Evolutionary conservation across 2,329 filamentous ascomycete species (phyloP).

Genomic region (Aspergillus uvarum): DNA sequence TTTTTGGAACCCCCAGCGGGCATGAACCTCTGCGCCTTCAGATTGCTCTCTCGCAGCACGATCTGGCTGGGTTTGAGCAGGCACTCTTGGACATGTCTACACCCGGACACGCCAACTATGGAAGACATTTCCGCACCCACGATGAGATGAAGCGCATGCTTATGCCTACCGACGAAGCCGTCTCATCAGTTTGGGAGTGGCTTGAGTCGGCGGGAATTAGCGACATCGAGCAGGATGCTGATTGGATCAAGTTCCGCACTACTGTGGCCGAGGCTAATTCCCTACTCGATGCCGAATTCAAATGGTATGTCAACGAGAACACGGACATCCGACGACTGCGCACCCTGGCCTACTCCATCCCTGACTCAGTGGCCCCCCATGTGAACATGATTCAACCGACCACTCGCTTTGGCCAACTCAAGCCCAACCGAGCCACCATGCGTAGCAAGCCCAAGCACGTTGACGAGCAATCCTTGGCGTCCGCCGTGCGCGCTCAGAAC

Average conservation of each 20-base stretch:
- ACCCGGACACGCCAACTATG: slow-evolving; percentile 49
- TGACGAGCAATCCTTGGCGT: slow-evolving; percentile 22
- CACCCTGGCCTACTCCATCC: slow-evolving; percentile 44
- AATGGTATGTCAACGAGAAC: slow-evolving; percentile 36
- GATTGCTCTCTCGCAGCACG: slow-evolving; percentile 38
- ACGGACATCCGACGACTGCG: slow-evolving; percentile 35
- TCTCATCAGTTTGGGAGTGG: slow-evolving; percentile 48
- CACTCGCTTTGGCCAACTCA: slow-evolving; percentile 42
- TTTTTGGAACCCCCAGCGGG: slow-evolving; percentile 26
- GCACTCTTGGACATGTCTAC: slow-evolving; percentile 52
- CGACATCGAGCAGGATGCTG: slow-evolving; percentile 38
- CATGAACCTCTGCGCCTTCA: slow-evolving; percentile 33
- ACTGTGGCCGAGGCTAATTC: slow-evolving; percentile 38
- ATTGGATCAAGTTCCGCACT: slow-evolving; percentile 41
- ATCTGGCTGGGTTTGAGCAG: slow-evolving; percentile 43
- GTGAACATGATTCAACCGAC: slow-evolving; percentile 46
- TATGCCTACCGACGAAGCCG: slow-evolving; percentile 43
- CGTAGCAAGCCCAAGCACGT: slow-evolving; percentile 22
- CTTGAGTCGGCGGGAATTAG: slow-evolving; percentile 42
- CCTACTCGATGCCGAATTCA: slow-evolving; percentile 41
- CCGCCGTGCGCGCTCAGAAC: slow-evolving; percentile 16
- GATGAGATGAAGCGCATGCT: slow-evolving; percentile 53
- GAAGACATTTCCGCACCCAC: slow-evolving; percentile 49
- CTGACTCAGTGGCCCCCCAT: slow-evolving; percentile 33
- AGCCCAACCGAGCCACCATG: slow-evolving; percentile 28